Evolutionary conservation across 768 basidiomycete species (phyloP), one percentile per base, ranked within the genome.

Genomic region (Lentinula aciculospora): DNA sequence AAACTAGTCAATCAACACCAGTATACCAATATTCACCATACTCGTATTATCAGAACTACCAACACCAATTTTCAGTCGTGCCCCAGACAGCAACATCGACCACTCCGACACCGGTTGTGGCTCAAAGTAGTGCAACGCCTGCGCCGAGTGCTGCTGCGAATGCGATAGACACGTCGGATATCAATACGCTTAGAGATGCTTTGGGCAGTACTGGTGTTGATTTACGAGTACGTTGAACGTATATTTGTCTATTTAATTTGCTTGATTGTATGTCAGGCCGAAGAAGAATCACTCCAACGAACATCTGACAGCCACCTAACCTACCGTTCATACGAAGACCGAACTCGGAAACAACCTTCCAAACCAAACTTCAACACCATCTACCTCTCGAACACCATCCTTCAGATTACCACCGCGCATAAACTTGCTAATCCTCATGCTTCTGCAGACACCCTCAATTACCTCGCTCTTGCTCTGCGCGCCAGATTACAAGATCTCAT

Each of bases 171-270:
- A 48, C 37, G 13, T 44, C 36, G 62, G 90, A 92, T 64, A 81
- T 92, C 32, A 82, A 89, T 10, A 89, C 87, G 6, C 65, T 94
- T 42, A 92, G 91, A 57, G 91, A 94, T 63, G 92, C 90, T 3
- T 72, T 94, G 1, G 92, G 90, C 4, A 91, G 89, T 65, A 91
- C 90, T 6, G 91, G 92, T 10, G 90, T 94, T 6, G 92, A 94
- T 72, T 72, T 94, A n/a, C 73, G 88, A 67, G 90, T 89, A 62
- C 60, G 78, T 69, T 28, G 56, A 31, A 28, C 37, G 45, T 1
- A 13, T 15, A 54, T 19, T 17, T 53, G 54, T 23, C 54, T n/a
- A 62, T 37, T 49, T 19, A 29, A 42, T 34, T 21, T 12, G 12
- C 15, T 17, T 53, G 15, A 82, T 37, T 32, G 23, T n/a, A 28